Base-by-base conservation (phyloP, 495 filamentous ascomycete species). In the Aspergillus funiculosus region DNA sequence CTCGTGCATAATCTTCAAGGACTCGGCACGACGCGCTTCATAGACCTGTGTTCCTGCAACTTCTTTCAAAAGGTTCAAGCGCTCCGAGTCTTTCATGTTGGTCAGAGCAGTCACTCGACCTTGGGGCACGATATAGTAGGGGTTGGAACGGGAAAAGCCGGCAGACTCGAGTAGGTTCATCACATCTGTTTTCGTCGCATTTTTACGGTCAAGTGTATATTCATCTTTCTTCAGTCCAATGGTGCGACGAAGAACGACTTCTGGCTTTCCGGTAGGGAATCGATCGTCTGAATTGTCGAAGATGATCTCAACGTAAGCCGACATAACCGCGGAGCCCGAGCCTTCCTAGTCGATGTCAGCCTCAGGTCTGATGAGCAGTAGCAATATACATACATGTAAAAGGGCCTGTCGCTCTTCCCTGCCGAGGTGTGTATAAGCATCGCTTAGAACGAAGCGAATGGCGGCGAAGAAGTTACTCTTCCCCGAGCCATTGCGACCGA, bases 391-490 rank as follows among this genome's bases (percentile, higher is more conserved):
- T 72, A 82, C 79, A 61, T 98, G 92, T 3, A 99, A 76, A 7
- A 99, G 80, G 19, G 87, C 89, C 63, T 94, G 86, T 21, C 92
- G 89, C 75, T 97, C 91, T 62, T 99, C 94, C 50, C 92, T 82
- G 36, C 84, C 87, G 80, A 99, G 87, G 61, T 95, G 87, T 15
- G 86, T 91, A 67, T 99, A 99, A 42, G 87, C 89, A 82, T 98
- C 89, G 63, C 90, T 92, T 49, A 99, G 83, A 18, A 96, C 92
- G 63, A 99, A 99, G 15, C 90, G 90, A 69, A 99, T 96, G 22
- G 92, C 92, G 30, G 91, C 92, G 67, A 99, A 99, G 79, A 99
- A 99, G 71, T 99, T 99, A 63, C 89, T 95, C 75, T 99, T 99
- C 56, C 92, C 92, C 2, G 92, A 95, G 51, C 92, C 92, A 77